Conservation (phyloP, 331 rosid genomes). For the Rhamnella rubrinervis region DNA sequence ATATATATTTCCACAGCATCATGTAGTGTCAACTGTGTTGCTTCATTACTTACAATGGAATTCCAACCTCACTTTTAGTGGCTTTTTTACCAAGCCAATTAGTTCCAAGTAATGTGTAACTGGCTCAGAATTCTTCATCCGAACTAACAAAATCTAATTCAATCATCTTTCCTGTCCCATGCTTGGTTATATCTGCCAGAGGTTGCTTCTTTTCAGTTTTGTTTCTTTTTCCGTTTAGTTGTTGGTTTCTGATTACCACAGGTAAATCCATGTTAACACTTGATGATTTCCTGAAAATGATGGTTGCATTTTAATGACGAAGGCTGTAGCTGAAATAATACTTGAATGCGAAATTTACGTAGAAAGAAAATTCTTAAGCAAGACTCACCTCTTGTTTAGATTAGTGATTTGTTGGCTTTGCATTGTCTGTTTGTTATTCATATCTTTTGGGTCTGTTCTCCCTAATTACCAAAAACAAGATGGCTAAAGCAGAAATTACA, state of each 20-base stretch:
- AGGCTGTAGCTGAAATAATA: neutral
- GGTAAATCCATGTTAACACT: constrained; percentile 34
- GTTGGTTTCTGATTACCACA: constrained; percentile 32
- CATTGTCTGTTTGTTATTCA: constrained; percentile 31
- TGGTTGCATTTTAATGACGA: neutral
- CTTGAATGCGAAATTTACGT: constrained; percentile 3
- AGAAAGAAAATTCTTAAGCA: constrained; percentile 16
- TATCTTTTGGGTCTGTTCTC: constrained; percentile 26
- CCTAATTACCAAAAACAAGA: constrained; percentile 29
- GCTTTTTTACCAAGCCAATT: constrained; percentile 1
- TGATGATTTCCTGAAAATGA: constrained; percentile 61
- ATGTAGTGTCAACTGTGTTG: constrained; percentile 1
- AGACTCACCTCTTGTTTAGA: constrained; percentile 59
- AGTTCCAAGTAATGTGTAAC: neutral
- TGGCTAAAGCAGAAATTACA: constrained; percentile 27
- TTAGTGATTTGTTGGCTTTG: constrained; percentile 35
- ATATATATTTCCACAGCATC: neutral
- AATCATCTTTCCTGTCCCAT: constrained; percentile 58
- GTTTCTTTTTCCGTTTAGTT: constrained; percentile 45
- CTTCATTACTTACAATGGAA: neutral
- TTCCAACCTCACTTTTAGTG: too few species aligned
- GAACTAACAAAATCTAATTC: constrained; percentile 74
- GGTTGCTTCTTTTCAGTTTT: constrained; percentile 36
- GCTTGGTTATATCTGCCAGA: constrained; percentile 38
- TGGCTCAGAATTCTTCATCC: constrained; percentile 60